Base-by-base conservation (phyloP, 116 monocot species). In the Zostera marina region DNA sequence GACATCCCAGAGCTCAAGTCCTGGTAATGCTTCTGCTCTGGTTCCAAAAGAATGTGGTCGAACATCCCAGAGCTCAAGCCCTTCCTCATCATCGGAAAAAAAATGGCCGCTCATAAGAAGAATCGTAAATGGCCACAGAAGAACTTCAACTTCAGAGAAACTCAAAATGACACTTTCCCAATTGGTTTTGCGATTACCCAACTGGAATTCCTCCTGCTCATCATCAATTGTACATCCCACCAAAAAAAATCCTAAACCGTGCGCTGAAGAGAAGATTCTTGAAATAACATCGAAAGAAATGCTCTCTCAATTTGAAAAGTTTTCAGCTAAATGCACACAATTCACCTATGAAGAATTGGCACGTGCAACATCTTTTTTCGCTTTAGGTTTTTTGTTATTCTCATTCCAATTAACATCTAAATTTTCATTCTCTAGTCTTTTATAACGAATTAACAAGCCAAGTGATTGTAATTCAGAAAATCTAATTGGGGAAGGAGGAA, bases 401-500 rank as follows among this genome's bases (percentile, higher is more conserved):
- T 22, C 13, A 20, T 41, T 13, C 52, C 42, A 32, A 32, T 32
- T 13, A 17, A 15, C 15, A 8, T 51, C 49, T 51, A 4, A 48
- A 10, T 51, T 15, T 56, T 22, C 7, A 5, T 3, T 8, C 49
- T 51, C 32, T 5, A 32, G 44, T 22, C 3, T 21, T 49, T 10
- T 3, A 16, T 56, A 24, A 13, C 5, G 21, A n/a, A 46, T 54
- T 56, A 8, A 40, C 44, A 13, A 46, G 64, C 55, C 53, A 49
- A 45, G 49, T 44, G 21, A 32, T 17, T 19, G 11, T 19, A 57
- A 4, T 45, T 20, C 73, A 92, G 92, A 80, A 21, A 82, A 68
- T 46, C 55, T 92, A 55, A 62, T 92, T 42, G 92, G 92, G 8
- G 77, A 72, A 55, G 92, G 91, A 61, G 91, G 91, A 39, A 82